Evolutionary conservation across 139 green algal species (phyloP), one percentile per base, ranked within the genome.

Genomic region (Gonium pectorale): DNA sequence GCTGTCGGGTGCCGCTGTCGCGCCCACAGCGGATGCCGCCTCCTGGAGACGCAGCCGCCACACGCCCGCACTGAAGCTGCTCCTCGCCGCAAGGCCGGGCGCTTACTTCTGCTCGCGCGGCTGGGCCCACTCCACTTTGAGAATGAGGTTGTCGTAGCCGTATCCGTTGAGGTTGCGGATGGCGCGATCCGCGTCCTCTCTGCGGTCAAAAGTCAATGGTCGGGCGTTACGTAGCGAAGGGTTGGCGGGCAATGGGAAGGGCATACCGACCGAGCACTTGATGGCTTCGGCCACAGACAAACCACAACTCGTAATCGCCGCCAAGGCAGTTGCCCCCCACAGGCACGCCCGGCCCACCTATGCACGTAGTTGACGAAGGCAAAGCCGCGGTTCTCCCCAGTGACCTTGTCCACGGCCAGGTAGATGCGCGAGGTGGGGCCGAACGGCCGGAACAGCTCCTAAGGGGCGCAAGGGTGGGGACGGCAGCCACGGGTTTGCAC

Each of bases 121-220:
- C 63, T 85, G 64, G 13, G 97, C 96, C 93, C 92, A 99, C 81
- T 99, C 95, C 43, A 99, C 97, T 0, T 89, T 91, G 75, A 99
- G 84, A 69, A 99, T 99, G 77, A 99, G 94, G 91, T 99, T 99
- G 90, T 98, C 97, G 89, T 99, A 99, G 22, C 97, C 97, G 85
- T 95, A 98, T 49, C 94, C 96, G 85, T 99, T 93, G 60, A 99
- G 91, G 80, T 95, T 98, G 72, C 94, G 86, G 77, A 99, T 99
- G 26, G 96, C 97, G 11, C 93, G 89, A 52, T 96, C 87, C 11
- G 96, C 97, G 74, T 99, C 95, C 51, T 98, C 94, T 81, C 93
- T 94, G 82, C 26, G 27, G 7, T n/a, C 69, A 6, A n/a, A n/a
- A n/a, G n/a, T n/a, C n/a, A n/a, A n/a, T n/a, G n/a, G n/a, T n/a